A percentile compares a stretch with the other conserved stretches of the same genome.
phyloP scores from a whole-genome alignment of 2,329 filamentous ascomycete species.

The Alternaria sp. region DNA sequence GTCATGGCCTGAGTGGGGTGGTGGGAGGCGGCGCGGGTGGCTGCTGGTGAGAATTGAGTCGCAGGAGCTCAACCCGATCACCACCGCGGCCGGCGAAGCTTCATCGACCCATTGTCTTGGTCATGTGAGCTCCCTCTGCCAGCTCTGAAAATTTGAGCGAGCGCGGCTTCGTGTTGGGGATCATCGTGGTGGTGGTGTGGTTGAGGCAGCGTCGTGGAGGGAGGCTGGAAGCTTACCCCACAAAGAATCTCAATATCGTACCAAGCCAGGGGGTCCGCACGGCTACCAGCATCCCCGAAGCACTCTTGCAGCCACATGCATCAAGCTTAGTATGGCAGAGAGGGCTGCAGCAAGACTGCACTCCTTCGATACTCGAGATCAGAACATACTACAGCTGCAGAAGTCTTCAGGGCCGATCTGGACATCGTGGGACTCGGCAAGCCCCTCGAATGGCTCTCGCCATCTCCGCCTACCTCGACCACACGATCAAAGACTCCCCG shows the following conservation, averaged over 20 bases:
- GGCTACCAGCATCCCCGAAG: conserved; percentile 1
- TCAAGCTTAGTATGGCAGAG: not conserved
- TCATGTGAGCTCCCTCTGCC: not conserved
- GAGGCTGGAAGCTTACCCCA: conserved; percentile 14
- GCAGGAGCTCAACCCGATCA: not conserved
- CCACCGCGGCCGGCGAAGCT: not conserved
- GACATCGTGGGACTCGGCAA: conserved; percentile 1
- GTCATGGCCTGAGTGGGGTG: not conserved
- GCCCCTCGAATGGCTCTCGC: not conserved
- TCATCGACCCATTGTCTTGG: not conserved
- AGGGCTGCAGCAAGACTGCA: not conserved
- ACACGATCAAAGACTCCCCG: conserved; percentile 1
- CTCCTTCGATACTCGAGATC: not conserved
- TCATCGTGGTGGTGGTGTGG: conserved; percentile 5
- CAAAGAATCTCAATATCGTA: conserved; percentile 3
- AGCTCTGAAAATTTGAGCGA: not conserved
- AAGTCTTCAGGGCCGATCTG: not conserved
- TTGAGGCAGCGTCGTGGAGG: conserved; percentile 1
- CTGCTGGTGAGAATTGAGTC: not conserved
- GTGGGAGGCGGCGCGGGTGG: not conserved
- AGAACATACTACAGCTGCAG: not conserved
- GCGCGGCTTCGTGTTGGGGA: not conserved
- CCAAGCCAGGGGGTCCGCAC: not conserved
- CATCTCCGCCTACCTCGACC: conserved; percentile 6
- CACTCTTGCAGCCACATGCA: conserved; percentile 1